These are phyloP conservation scores for Cephaloascus fragrans DNA, from an alignment of 805 yeast genomes.

Conservation along the genomic window DNA sequence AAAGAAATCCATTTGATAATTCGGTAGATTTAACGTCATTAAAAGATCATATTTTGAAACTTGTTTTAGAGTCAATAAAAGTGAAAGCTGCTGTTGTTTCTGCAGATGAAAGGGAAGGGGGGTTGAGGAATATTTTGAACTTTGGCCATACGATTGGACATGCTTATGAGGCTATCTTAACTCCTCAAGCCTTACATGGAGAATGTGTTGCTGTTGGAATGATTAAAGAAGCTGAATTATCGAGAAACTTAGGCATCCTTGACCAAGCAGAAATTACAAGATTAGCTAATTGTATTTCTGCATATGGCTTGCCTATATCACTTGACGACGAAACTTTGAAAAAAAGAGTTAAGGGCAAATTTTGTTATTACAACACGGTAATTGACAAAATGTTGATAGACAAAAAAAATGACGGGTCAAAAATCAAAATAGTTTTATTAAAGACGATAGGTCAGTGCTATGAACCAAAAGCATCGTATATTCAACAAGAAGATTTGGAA, in stretches of 20 bases:
- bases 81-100: constrained; percentile 36
- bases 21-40: constrained; percentile 17
- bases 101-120: constrained; percentile 33
- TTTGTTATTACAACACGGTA: constrained; percentile 21
- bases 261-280: constrained; percentile 35
- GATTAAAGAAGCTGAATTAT: constrained; percentile 35
- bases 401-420: constrained; percentile 35
- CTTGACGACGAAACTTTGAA: constrained; percentile 25
- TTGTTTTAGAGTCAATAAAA: constrained; percentile 28
- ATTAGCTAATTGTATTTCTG: constrained; percentile 29
- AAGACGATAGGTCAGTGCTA: constrained; percentile 32
- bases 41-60: constrained; percentile 23
- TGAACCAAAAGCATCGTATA: constrained; percentile 31
- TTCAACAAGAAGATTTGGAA: constrained; percentile 28
- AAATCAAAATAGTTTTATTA: constrained; percentile 29
- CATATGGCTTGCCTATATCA: constrained; percentile 28
- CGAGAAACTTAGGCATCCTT: constrained; percentile 32
- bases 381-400: constrained; percentile 34
- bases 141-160: constrained; percentile 41
- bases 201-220: constrained; percentile 39
- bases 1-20: constrained; percentile 4
- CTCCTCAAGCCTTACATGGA: constrained; percentile 38
- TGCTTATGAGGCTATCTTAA: constrained; percentile 35
- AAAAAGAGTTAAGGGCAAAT: constrained; percentile 22
- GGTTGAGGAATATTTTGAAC: constrained; percentile 31